phyloP scores from a whole-genome alignment of 768 basidiomycete genomes.

The Kwoniella bestiolae region DNA sequence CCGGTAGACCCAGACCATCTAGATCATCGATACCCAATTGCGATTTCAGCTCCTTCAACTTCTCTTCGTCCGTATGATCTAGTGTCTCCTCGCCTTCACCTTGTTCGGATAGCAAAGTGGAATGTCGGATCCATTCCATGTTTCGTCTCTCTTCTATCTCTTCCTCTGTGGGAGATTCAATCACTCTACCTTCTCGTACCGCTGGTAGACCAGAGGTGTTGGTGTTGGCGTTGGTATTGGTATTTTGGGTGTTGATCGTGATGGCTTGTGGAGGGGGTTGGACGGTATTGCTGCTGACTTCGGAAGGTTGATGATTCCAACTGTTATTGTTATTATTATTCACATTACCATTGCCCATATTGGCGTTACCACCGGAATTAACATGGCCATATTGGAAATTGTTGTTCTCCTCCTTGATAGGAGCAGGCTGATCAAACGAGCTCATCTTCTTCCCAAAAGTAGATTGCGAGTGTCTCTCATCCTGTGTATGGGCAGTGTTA shows the following conservation, averaged over 20 bases:
- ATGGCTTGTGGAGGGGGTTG: neutral
- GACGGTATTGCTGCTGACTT: neutral
- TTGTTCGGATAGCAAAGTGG: neutral
- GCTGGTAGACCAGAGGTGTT: neutral
- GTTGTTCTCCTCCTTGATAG: neutral
- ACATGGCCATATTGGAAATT: neutral
- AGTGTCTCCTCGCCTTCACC: constrained; percentile 9
- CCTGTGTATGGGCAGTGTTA: neutral
- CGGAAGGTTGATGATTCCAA: neutral
- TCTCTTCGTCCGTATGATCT: constrained; percentile 3
- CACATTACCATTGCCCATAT: neutral
- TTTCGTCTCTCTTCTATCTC: constrained; percentile 15
- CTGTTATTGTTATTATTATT: neutral
- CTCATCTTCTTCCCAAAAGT: constrained; percentile 4
- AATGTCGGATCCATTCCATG: constrained; percentile 27
- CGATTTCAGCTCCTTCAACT: neutral
- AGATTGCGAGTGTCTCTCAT: constrained; percentile 2
- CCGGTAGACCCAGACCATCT: neutral
- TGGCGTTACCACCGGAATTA: neutral
- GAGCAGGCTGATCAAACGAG: neutral
- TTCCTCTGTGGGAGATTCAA: constrained; percentile 3
- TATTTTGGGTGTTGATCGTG: neutral
- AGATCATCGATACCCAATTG: neutral
- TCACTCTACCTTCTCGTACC: constrained; percentile 1
- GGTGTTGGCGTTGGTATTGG: neutral